phyloP scores from a whole-genome alignment of 2,329 filamentous ascomycete genomes.

The Penicillium sp. region DNA sequence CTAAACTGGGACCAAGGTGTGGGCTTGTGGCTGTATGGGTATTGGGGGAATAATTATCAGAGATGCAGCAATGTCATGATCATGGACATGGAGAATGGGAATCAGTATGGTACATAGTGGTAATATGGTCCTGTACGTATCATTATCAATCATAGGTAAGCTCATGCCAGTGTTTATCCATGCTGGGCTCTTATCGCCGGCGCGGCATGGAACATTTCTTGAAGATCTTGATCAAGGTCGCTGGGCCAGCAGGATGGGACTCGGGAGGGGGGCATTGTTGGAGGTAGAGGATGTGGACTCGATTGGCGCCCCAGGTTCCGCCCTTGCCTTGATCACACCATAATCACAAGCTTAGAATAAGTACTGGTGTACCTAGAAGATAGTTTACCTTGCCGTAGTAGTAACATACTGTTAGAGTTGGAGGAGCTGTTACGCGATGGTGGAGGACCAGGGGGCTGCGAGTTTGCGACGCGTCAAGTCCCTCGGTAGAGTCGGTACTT shows the following conservation, averaged over 20 bases:
- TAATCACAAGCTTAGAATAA: slow-evolving; percentile 17
- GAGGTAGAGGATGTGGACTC: not conserved
- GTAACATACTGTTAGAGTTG: not conserved
- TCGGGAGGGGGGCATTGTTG: not conserved
- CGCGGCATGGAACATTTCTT: not conserved
- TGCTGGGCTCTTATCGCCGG: not conserved
- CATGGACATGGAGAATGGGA: not conserved
- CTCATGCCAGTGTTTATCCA: not conserved
- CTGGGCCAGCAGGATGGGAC: slow-evolving; percentile 7
- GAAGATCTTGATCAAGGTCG: slow-evolving; percentile 8
- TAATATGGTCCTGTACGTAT: not conserved
- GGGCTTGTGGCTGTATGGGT: not conserved
- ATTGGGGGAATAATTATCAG: not conserved
- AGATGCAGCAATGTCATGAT: not conserved
- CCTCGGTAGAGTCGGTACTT: not conserved
- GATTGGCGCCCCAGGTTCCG: slow-evolving; percentile 4
- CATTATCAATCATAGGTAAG: not conserved
- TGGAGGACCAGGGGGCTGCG: not conserved
- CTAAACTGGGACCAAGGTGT: no score
- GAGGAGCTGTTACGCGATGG: not conserved
- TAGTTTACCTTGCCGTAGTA: not conserved
- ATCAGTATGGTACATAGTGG: not conserved
- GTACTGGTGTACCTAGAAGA: not conserved
- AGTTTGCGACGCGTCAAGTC: slow-evolving; percentile 1
- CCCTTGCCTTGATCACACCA: slow-evolving; percentile 21